Conservation (phyloP, 306 rosid species). For the Fragaria iinumae region DNA sequence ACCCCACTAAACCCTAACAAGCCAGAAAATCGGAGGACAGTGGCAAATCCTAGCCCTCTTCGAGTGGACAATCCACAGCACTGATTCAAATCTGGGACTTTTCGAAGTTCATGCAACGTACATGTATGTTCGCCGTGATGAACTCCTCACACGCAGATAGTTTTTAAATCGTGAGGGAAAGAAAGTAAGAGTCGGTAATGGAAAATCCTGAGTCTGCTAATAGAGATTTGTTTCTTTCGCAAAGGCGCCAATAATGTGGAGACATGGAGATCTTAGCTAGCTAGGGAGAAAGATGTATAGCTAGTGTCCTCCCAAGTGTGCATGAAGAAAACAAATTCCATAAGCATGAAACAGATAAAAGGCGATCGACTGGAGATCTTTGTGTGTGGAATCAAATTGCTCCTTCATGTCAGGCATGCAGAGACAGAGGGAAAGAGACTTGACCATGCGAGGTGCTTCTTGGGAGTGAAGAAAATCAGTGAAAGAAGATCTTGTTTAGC, state of each 20-base stretch:
- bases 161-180: neutral
- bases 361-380: neutral
- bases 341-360: neutral
- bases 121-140: neutral
- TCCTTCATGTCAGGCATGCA: neutral
- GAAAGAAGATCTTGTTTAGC: conserved; percentile 16
- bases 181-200: neutral
- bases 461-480: conserved; percentile 22
- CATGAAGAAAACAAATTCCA: conserved; percentile 5
- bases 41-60: conserved; percentile 16
- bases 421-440: conserved; percentile 12
- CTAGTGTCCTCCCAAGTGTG: neutral
- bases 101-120: neutral
- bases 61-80: neutral
- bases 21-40: neutral
- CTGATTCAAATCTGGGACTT: neutral
- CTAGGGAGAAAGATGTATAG: neutral
- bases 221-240: neutral
- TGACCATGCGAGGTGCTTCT: conserved; percentile 1
- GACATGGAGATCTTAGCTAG: conserved; percentile 10
- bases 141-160: neutral
- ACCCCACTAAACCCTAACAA: neutral
- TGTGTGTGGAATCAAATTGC: conserved; percentile 2
- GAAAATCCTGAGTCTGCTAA: neutral
- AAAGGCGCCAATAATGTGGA: neutral